Evolutionary conservation across 805 yeast species (phyloP).

Genomic region (Saccharomycopsis olivae): DNA sequence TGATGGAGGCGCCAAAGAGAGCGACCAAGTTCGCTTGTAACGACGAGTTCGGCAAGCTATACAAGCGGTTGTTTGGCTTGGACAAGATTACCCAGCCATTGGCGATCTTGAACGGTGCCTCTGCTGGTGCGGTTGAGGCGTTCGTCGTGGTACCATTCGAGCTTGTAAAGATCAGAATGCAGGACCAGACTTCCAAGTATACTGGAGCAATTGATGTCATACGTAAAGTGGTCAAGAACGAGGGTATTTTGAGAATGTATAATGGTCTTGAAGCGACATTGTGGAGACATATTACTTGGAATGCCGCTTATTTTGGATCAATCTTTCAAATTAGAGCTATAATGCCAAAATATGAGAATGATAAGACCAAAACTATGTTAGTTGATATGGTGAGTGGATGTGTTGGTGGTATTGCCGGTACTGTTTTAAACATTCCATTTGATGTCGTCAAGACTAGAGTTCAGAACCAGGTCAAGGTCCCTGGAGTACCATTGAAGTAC

Average conservation of each 20-base stretch:
- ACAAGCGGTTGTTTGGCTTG: slow-evolving; percentile 61
- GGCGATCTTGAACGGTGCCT: slow-evolving; percentile 89
- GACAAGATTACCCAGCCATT: slow-evolving; percentile 65
- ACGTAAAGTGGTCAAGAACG: slow-evolving; percentile 53
- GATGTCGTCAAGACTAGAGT: slow-evolving; percentile 97
- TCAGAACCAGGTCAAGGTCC: slow-evolving; percentile 55
- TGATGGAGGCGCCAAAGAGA: slow-evolving; percentile 99
- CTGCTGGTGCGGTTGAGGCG: slow-evolving; percentile 96
- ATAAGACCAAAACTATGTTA: slow-evolving; percentile 61
- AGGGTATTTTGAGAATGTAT: slow-evolving; percentile 79
- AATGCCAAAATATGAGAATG: slow-evolving; percentile 67
- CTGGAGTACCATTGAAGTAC: slow-evolving; percentile 78
- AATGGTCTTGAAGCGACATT: slow-evolving; percentile 94
- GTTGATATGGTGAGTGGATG: slow-evolving; percentile 89
- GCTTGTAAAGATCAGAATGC: slow-evolving; percentile 87
- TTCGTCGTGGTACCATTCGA: slow-evolving; percentile 98
- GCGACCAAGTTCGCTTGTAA: slow-evolving; percentile 98
- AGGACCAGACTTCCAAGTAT: slow-evolving; percentile 75
- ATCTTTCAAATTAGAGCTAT: slow-evolving; percentile 76
- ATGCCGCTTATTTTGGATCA: slow-evolving; percentile 95
- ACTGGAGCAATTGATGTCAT: slow-evolving; percentile 80
- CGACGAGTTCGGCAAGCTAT: slow-evolving; percentile 89
- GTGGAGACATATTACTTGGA: slow-evolving; percentile 97
- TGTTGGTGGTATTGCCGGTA: slow-evolving; percentile 95
- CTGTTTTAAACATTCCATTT: slow-evolving; percentile 90